Evolutionary conservation across 2,329 filamentous ascomycete genomes (phyloP).

Genomic region (Botryotinia convoluta): DNA sequence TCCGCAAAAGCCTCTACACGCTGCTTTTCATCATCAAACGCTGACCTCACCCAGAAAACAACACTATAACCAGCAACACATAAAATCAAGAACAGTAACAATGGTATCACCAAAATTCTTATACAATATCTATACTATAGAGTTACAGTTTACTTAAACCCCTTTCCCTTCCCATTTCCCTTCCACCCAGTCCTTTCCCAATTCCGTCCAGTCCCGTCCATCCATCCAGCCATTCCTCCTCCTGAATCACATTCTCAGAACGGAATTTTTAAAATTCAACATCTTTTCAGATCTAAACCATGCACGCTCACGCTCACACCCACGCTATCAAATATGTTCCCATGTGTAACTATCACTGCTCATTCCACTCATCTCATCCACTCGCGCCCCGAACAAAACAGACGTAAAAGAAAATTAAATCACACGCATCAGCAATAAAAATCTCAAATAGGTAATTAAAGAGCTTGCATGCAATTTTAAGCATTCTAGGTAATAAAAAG

Average conservation of each 20-base stretch:
- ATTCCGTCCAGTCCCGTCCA: not conserved
- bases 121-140: not conserved
- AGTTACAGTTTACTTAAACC: not conserved
- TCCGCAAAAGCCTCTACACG: not conserved
- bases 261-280: not conserved
- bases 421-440: not conserved
- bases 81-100: not conserved
- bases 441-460: not conserved
- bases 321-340: not conserved
- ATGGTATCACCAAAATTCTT: not conserved
- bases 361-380: not conserved
- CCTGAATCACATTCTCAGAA: not conserved
- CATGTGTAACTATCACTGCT: not conserved
- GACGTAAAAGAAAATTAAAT: not conserved
- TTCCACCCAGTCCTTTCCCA: not conserved
- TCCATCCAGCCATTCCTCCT: not conserved
- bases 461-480: not conserved
- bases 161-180: not conserved
- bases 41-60: not conserved
- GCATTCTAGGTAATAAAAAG: not conserved
- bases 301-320: not conserved
- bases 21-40: not conserved
- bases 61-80: not conserved
- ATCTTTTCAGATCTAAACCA: conserved; percentile 4
- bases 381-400: not conserved